These are phyloP conservation scores for Tetracladium setigerum DNA, from an alignment of 495 filamentous ascomycete genomes.

Conservation along the genomic window DNA sequence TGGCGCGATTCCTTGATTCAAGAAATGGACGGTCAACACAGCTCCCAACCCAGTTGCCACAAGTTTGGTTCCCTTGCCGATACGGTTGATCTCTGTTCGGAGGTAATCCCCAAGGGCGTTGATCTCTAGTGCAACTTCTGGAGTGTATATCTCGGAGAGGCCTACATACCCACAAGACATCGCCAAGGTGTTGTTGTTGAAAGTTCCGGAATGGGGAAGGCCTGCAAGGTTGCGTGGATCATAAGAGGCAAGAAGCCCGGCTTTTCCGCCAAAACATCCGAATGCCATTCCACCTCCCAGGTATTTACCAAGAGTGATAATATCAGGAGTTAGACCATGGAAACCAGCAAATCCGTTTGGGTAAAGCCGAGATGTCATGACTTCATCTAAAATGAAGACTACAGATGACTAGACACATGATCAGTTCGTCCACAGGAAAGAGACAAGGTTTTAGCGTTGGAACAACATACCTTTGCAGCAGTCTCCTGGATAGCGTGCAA, in stretches of 20 bases:
- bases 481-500: slow-evolving; percentile 24
- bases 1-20: neutral
- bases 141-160: slow-evolving; percentile 31
- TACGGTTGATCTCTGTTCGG: slow-evolving; percentile 22
- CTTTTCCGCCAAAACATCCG: slow-evolving; percentile 52
- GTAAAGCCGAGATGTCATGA: slow-evolving; percentile 50
- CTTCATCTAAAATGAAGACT: slow-evolving; percentile 55
- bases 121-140: slow-evolving; percentile 26
- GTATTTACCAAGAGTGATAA: slow-evolving; percentile 56
- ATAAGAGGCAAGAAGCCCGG: slow-evolving; percentile 45
- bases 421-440: no score
- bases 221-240: slow-evolving; percentile 25
- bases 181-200: slow-evolving; percentile 56
- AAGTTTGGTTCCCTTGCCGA: slow-evolving; percentile 27
- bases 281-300: slow-evolving; percentile 54
- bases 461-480: slow-evolving; percentile 26
- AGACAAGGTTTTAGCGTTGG: no score
- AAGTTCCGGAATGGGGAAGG: slow-evolving; percentile 52
- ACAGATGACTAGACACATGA: slow-evolving; percentile 4
- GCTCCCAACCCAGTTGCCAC: slow-evolving; percentile 33
- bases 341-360: slow-evolving; percentile 35
- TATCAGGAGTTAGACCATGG: slow-evolving; percentile 40
- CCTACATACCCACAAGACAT: slow-evolving; percentile 43
- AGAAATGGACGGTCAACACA: slow-evolving; percentile 34
- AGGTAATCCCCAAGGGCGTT: slow-evolving; percentile 31